A percentile compares a stretch with the other conserved stretches of the same genome.
Conservation (phyloP, 1,284 basidiomycete species). For the Irpex rosettiformis region DNA sequence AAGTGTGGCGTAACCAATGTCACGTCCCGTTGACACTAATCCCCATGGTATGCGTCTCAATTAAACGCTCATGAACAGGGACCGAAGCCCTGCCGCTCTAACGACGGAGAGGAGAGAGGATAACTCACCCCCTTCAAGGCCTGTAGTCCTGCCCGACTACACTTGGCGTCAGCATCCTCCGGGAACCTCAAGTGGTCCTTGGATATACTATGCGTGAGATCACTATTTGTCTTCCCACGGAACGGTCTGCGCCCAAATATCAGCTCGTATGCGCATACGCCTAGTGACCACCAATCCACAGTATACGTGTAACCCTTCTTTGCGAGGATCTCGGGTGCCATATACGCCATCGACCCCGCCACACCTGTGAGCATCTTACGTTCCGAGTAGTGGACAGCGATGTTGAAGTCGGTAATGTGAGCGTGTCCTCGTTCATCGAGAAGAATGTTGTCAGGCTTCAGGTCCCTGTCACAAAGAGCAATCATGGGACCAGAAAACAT, state of each 20-base stretch:
- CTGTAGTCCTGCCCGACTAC: slow-evolving; percentile 61
- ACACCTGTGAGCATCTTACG: slow-evolving; percentile 85
- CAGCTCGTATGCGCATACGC: slow-evolving; percentile 89
- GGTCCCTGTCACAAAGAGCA: slow-evolving; percentile 60
- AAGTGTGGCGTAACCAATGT: neutral
- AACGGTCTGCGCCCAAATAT: slow-evolving; percentile 91
- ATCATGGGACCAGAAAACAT: slow-evolving; percentile 20
- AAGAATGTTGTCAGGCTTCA: slow-evolving; percentile 98
- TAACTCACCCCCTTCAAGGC: slow-evolving; percentile 63
- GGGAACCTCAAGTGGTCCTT: slow-evolving; percentile 75
- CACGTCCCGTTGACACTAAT: too few species aligned
- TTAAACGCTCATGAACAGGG: too few species aligned
- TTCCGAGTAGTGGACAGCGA: slow-evolving; percentile 94
- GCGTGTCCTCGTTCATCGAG: slow-evolving; percentile 95
- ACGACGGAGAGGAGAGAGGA: slow-evolving; percentile 6
- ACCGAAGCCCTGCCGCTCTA: too few species aligned
- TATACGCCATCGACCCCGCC: slow-evolving; percentile 99
- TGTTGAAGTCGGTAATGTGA: slow-evolving; percentile 98
- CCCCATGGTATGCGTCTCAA: too few species aligned
- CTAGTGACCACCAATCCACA: slow-evolving; percentile 97
- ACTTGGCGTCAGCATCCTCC: slow-evolving; percentile 72
- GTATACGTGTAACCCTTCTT: slow-evolving; percentile 85
- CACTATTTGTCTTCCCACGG: slow-evolving; percentile 87
- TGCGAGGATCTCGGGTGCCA: slow-evolving; percentile 92
- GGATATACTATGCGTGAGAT: slow-evolving; percentile 85